Conservation (phyloP, 2,329 filamentous ascomycete species). For the Neobulgaria alba region DNA sequence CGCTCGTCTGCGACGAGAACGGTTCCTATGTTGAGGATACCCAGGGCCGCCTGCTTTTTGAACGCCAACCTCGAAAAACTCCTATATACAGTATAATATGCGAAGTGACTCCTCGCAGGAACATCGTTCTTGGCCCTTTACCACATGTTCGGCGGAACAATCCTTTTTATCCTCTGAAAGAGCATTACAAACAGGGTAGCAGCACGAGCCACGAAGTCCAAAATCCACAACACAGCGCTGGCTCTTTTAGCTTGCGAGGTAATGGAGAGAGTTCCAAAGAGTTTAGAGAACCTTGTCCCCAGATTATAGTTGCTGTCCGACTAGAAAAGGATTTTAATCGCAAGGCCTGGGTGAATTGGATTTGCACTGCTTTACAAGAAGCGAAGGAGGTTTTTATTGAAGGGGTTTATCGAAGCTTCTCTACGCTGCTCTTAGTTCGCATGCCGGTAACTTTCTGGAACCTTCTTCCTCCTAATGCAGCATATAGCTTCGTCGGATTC, state of each 20-base stretch:
- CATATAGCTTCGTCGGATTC: conserved; percentile 9
- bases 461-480: conserved; percentile 6
- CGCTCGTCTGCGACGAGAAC: conserved; percentile 2
- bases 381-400: conserved; percentile 3
- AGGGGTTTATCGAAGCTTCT: conserved; percentile 7
- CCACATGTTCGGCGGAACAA: too few species aligned
- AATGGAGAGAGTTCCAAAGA: neutral
- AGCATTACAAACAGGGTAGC: neutral
- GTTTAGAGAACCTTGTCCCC: neutral
- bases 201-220: neutral
- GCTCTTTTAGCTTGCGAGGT: neutral
- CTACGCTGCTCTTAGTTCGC: conserved; percentile 5
- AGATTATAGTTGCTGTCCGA: conserved; percentile 5
- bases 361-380: neutral
- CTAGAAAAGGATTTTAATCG: conserved; percentile 4
- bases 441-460: conserved; percentile 9
- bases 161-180: neutral
- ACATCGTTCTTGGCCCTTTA: conserved; percentile 3
- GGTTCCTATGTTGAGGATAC: conserved; percentile 3
- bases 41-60: neutral
- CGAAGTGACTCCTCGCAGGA: conserved; percentile 2
- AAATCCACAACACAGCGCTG: neutral
- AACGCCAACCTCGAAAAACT: conserved; percentile 4
- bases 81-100: conserved; percentile 6
- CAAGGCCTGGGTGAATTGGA: conserved; percentile 4